phyloP scores from a whole-genome alignment of 2,329 filamentous ascomycete genomes.

The Cladophialophora bantiana region DNA sequence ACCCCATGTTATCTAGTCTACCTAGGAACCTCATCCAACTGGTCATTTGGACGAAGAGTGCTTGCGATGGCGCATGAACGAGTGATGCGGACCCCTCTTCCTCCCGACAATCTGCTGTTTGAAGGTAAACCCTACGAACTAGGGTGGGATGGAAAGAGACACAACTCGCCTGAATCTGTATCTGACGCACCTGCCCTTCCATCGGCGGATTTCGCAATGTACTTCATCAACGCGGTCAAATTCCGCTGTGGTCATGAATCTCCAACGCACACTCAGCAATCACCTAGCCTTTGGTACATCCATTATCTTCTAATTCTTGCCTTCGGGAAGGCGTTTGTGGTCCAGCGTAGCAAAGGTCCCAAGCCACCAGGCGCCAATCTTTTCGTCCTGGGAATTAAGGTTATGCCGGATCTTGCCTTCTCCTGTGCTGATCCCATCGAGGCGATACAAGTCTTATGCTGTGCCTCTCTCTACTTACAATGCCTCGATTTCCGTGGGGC shows the following conservation, averaged over 20 bases:
- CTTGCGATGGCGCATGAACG: constrained; percentile 59
- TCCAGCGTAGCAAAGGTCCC: constrained; percentile 47
- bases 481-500: constrained; percentile 57
- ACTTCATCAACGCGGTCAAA: constrained; percentile 63
- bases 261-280: constrained; percentile 33
- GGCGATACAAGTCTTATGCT: constrained; percentile 60
- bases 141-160: constrained; percentile 56
- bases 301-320: constrained; percentile 63
- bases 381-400: constrained; percentile 55
- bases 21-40: constrained; percentile 63
- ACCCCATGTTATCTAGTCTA: constrained; percentile 51
- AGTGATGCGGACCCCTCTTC: constrained; percentile 52
- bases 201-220: constrained; percentile 58
- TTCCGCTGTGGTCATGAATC: constrained; percentile 60
- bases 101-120: constrained; percentile 56
- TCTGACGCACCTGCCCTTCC: constrained; percentile 53
- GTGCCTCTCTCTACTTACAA: constrained; percentile 61
- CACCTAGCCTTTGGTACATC: constrained; percentile 57
- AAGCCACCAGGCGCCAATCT: constrained; percentile 57
- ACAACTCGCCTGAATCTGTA: constrained; percentile 36
- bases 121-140: constrained; percentile 62
- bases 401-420: constrained; percentile 53
- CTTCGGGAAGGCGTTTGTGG: constrained; percentile 62
- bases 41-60: constrained; percentile 61
- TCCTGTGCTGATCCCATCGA: constrained; percentile 54